phyloP scores from a whole-genome alignment of 495 filamentous ascomycete species.

The Trichoderma virens region DNA sequence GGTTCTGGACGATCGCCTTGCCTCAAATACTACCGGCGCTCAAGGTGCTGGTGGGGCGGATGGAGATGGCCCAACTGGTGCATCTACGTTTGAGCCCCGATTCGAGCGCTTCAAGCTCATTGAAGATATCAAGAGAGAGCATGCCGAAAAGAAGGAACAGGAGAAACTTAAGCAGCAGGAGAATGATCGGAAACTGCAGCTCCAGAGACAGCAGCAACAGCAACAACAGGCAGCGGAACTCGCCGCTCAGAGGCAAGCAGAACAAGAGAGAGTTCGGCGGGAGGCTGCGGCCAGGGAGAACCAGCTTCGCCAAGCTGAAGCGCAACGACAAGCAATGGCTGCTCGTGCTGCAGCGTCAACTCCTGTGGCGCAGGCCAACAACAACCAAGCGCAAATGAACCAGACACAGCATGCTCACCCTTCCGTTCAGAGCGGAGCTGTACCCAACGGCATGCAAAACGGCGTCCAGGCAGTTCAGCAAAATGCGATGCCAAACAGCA shows the following conservation, averaged over 20 bases:
- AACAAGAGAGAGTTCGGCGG: conserved; percentile 32
- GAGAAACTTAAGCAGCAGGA: conserved; percentile 54
- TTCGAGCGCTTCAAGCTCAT: conserved; percentile 90
- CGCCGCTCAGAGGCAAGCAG: conserved; percentile 18
- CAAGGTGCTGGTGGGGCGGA: conserved; percentile 53
- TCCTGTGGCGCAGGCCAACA: conserved; percentile 26
- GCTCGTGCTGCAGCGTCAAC: conserved; percentile 24
- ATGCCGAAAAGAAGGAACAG: conserved; percentile 62
- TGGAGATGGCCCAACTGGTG: conserved; percentile 65
- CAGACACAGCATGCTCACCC: conserved; percentile 41
- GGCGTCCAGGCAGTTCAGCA: conserved; percentile 29
- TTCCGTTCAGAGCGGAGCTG: neutral
- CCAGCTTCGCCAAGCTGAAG: conserved; percentile 25
- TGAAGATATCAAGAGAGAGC: conserved; percentile 70
- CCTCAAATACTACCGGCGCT: conserved; percentile 47
- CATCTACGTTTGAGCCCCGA: conserved; percentile 66
- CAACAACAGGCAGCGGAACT: conserved; percentile 24
- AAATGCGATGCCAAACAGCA: conserved; percentile 33
- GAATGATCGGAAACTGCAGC: conserved; percentile 54
- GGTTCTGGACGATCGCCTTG: conserved; percentile 78
- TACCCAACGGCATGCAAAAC: conserved; percentile 6
- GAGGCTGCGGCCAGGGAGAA: conserved; percentile 29
- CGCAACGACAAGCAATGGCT: conserved; percentile 23
- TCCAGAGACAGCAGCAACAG: conserved; percentile 39
- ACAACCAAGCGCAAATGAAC: conserved; percentile 42